Evolutionary conservation across 1,139 yeast species (phyloP), one percentile per base, ranked within the genome.

Genomic region (Yamadazyma epiphylla): DNA sequence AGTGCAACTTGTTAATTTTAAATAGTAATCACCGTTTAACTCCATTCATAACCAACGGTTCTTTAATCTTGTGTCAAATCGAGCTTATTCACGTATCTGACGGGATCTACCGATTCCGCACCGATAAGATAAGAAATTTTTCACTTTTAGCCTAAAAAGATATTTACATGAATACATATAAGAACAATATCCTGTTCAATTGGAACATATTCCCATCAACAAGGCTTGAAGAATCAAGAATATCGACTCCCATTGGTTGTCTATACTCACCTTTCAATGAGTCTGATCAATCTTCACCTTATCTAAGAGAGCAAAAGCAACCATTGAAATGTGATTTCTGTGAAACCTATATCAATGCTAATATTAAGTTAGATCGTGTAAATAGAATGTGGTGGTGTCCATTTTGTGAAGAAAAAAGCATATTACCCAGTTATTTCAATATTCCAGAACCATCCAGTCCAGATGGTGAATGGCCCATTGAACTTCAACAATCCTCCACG

Each of bases 181-280:
- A n/a, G n/a, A n/a, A 39, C 20, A 45, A 45, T 3, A 29, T 43
- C 10, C 13, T 26, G 12, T 75, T 75, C 61, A 75, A 75, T 43
- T 77, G 80, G 81, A 71, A 75, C 45, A 59, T 71, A 2, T 67
- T 77, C 41, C 71, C 73, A 1, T 51, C 59, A 14, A 65, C 71
- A 0, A 46, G 67, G 22, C 43, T 63, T 6, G 71, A 66, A 35
- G 58, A 54, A 6, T 45, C 58, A 0, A 55, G 48, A 19, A 36
- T 64, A 25, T 50, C 56, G 38, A 49, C 62, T 3, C 71, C 71
- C 1, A 28, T 65, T 24, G 73, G 70, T 5, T 64, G 71, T 36
- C 38, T 65, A 13, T 60, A 51, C 34, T 42, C 59, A 1, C 71
- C 71, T 5, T 42, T 58, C 9, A 36, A 40, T 22, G n/a, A n/a